Evolutionary conservation across 371 early-diverging fungal genomes (phyloP).

Genomic region (Synchytrium microbalum): DNA sequence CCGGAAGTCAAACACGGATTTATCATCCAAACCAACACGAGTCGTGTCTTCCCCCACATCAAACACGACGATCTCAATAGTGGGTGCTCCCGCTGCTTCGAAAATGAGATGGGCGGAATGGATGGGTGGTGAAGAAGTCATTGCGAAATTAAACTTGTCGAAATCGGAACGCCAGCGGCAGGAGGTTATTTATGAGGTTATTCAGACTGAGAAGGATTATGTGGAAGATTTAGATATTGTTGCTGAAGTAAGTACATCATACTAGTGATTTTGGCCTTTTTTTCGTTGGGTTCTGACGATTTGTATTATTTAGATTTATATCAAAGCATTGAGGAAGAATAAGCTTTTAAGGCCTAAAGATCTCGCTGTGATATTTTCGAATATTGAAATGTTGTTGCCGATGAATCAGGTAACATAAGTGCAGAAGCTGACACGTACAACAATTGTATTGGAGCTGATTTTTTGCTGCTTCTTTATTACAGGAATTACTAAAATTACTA

Average conservation of each 20-base stretch:
- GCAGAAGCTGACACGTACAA: neutral
- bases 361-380: constrained; percentile 46
- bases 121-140: constrained; percentile 32
- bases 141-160: constrained; percentile 19
- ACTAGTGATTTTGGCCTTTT: neutral
- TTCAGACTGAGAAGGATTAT: constrained; percentile 54
- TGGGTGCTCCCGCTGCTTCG: constrained; percentile 20
- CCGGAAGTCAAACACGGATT: neutral
- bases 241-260: constrained; percentile 38
- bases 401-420: constrained; percentile 33
- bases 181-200: constrained; percentile 57
- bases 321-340: constrained; percentile 33
- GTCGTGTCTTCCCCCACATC: neutral
- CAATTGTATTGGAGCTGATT: constrained; percentile 4
- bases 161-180: constrained; percentile 42
- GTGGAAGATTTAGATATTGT: constrained; percentile 51
- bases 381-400: constrained; percentile 40
- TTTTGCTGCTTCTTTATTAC: neutral
- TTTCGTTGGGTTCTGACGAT: neutral
- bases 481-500: constrained; percentile 27
- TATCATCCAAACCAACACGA: constrained; percentile 2
- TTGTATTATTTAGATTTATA: constrained; percentile 45
- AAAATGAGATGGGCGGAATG: constrained; percentile 32
- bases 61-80: constrained; percentile 6
- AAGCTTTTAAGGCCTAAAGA: constrained; percentile 40